phyloP scores from a whole-genome alignment of 306 rosid species.

The Hippophae gyantsensis region DNA sequence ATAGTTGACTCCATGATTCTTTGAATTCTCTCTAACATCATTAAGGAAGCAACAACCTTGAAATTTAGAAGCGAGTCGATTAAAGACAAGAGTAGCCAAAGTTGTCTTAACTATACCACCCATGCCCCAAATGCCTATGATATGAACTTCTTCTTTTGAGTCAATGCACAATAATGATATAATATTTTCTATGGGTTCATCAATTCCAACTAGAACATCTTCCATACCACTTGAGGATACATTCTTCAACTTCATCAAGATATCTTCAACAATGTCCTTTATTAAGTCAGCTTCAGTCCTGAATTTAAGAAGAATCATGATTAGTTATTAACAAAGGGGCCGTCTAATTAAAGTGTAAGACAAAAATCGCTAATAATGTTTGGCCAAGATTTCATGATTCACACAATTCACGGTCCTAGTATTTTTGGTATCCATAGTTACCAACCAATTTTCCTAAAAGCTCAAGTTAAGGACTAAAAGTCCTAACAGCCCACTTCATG shows the following conservation, averaged over 20 bases:
- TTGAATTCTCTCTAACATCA: neutral
- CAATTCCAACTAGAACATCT: conserved; percentile 8
- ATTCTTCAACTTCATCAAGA: conserved; percentile 1
- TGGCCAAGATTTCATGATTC: no score
- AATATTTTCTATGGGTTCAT: neutral
- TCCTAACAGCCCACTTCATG: no score
- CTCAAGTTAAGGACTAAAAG: no score
- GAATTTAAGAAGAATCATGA: neutral
- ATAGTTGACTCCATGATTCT: neutral
- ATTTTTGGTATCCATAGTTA: no score
- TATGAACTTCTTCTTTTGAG: conserved; percentile 1
- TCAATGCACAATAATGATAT: neutral
- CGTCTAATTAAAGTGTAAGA: no score
- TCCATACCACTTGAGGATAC: neutral
- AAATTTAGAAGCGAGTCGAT: neutral
- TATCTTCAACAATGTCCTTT: neutral
- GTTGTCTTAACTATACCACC: conserved; percentile 13
- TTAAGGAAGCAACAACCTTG: neutral
- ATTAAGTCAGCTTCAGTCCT: neutral
- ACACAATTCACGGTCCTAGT: no score
- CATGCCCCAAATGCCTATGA: conserved; percentile 17
- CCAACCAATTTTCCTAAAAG: no score
- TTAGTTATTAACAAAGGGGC: neutral
- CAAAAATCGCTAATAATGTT: no score
- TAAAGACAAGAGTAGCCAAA: neutral